A percentile compares a stretch with the other conserved stretches of the same genome.
Conservation (phyloP, 129 eudicot species). For the Escallonia rubra region DNA sequence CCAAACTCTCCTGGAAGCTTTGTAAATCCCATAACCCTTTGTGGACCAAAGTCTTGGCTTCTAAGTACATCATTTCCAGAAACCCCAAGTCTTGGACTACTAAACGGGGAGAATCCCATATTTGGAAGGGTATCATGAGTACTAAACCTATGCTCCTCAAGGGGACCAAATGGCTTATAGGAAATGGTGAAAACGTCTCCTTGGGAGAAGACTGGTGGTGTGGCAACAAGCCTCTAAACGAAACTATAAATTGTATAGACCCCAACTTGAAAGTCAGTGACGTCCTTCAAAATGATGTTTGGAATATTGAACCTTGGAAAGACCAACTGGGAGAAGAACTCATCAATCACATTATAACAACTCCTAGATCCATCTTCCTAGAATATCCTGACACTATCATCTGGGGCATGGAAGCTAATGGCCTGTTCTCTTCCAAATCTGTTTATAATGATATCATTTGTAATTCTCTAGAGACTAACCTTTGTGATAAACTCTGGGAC, state of each 20-base stretch:
- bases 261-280: no score
- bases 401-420: background rate
- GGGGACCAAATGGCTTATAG: background rate
- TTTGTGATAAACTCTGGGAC: background rate
- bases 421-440: background rate
- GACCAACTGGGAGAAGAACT: background rate
- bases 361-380: background rate
- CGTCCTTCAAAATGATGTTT: no score
- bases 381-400: background rate
- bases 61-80: background rate
- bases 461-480: no score
- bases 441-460: background rate
- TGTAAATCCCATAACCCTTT: no score
- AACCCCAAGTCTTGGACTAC: background rate
- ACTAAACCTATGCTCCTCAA: background rate
- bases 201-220: background rate
- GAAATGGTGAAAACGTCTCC: background rate
- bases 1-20: background rate
- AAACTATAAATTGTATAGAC: no score
- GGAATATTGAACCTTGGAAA: background rate
- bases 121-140: background rate
- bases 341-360: background rate
- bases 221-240: background rate
- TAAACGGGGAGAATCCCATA: background rate
- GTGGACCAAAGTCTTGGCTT: background rate